These are phyloP conservation scores for Babesia bovis DNA, from an alignment of 169 alveolate genomes.

Conservation along the genomic window DNA sequence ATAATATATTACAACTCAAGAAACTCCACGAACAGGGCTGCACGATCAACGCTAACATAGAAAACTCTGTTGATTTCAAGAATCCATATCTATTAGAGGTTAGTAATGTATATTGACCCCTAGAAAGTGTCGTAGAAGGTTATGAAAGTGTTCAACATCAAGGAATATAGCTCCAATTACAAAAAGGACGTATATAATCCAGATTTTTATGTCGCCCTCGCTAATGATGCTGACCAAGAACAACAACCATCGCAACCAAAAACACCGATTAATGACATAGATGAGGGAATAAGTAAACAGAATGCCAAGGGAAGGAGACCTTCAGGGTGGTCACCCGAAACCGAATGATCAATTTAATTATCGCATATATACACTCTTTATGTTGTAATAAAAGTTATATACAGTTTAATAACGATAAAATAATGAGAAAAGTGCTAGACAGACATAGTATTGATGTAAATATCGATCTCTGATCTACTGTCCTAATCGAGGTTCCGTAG, in stretches of 20 bases:
- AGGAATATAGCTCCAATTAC: conserved; percentile 56
- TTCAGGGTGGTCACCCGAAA: conserved; percentile 33
- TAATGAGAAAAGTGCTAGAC: no score
- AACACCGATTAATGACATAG: not conserved
- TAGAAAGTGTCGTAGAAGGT: conserved; percentile 38
- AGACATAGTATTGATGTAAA: no score
- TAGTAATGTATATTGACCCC: not conserved
- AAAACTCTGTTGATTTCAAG: conserved; percentile 63
- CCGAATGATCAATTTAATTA: not conserved
- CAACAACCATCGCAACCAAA: not conserved
- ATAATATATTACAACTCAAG: conserved; percentile 43
- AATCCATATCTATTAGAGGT: conserved; percentile 69
- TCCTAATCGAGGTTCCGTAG: conserved; percentile 78
- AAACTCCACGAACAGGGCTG: conserved; percentile 47
- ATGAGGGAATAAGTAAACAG: not conserved
- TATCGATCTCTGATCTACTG: not conserved
- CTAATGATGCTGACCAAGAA: conserved; percentile 31
- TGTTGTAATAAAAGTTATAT: not conserved
- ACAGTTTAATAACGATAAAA: not conserved
- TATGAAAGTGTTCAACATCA: conserved; percentile 61
- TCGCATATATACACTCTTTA: not conserved
- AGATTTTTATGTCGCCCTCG: conserved; percentile 44
- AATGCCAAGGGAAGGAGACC: not conserved
- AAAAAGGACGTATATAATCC: conserved; percentile 63
- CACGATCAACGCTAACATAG: conserved; percentile 42